phyloP scores from a whole-genome alignment of 2,329 filamentous ascomycete species.

The Claviceps sorghi region DNA sequence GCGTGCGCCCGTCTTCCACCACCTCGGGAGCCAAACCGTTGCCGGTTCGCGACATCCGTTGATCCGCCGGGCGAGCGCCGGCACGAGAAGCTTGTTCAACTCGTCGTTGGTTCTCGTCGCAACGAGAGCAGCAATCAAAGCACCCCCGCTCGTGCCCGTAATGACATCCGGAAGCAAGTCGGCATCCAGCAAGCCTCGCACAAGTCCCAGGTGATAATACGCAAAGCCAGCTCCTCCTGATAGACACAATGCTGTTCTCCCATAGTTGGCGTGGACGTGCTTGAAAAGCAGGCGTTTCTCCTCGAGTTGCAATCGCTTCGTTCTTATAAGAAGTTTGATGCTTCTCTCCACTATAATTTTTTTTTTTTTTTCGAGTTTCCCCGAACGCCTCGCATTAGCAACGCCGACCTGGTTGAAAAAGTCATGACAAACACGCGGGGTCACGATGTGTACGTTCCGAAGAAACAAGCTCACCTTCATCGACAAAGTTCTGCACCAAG shows the following conservation, averaged over 20 bases:
- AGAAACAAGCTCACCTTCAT: slow-evolving; percentile 46
- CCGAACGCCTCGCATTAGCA: neutral
- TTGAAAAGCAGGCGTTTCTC: slow-evolving; percentile 76
- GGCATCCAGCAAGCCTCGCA: slow-evolving; percentile 77
- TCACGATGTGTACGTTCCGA: neutral
- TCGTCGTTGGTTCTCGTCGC: slow-evolving; percentile 87
- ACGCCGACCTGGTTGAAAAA: neutral
- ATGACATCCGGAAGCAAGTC: slow-evolving; percentile 82
- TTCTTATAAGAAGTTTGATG: slow-evolving; percentile 54
- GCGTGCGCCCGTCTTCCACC: slow-evolving; percentile 84
- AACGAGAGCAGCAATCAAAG: slow-evolving; percentile 72
- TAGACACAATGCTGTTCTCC: slow-evolving; percentile 80
- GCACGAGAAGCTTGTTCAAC: slow-evolving; percentile 69
- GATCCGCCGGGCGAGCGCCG: slow-evolving; percentile 72
- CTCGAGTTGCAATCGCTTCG: slow-evolving; percentile 50
- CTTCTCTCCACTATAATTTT: slow-evolving; percentile 40
- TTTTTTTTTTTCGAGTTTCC: too few relatives aligned
- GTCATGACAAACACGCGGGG: neutral
- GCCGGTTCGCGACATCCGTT: slow-evolving; percentile 71
- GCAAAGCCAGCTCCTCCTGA: slow-evolving; percentile 90
- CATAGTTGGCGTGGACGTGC: slow-evolving; percentile 78
- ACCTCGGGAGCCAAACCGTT: slow-evolving; percentile 61
- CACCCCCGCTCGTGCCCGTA: slow-evolving; percentile 89
- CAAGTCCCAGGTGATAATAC: slow-evolving; percentile 91
- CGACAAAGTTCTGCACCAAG: slow-evolving; percentile 75